A percentile compares a stretch with the other conserved stretches of the same genome.
These are phyloP conservation scores for Verticillium dahliae DNA, from an alignment of 2,329 filamentous ascomycete genomes.

Conservation along the genomic window DNA sequence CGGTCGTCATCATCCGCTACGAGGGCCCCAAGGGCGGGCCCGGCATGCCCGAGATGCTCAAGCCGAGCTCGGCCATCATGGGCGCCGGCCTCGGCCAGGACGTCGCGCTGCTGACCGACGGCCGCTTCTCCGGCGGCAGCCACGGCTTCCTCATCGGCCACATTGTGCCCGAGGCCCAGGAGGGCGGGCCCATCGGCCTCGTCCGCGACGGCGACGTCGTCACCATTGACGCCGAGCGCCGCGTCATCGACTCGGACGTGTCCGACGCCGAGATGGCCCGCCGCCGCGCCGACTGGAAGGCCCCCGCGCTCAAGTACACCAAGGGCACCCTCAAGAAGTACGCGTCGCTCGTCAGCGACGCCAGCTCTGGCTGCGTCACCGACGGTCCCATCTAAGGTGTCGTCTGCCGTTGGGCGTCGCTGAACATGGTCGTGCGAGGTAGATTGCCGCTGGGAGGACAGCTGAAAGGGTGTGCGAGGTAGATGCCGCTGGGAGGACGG, in stretches of 20 bases:
- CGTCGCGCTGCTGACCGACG: slow-evolving; percentile 68
- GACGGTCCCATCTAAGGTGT: slow-evolving; percentile 19
- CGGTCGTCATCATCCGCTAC: slow-evolving; percentile 86
- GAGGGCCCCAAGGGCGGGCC: slow-evolving; percentile 91
- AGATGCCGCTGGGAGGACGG: too few relatives aligned
- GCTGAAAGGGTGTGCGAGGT: too few relatives aligned
- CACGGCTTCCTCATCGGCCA: slow-evolving; percentile 87
- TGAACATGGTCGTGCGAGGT: too few relatives aligned
- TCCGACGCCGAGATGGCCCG: slow-evolving; percentile 56
- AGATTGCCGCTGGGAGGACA: too few relatives aligned
- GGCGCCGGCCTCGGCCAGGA: slow-evolving; percentile 75
- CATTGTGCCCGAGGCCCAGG: slow-evolving; percentile 80
- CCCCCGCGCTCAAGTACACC: slow-evolving; percentile 50
- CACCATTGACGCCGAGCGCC: slow-evolving; percentile 74
- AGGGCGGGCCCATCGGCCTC: slow-evolving; percentile 77
- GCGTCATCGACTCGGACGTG: slow-evolving; percentile 61
- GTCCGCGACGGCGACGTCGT: slow-evolving; percentile 77
- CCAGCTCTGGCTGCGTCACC: slow-evolving; percentile 54
- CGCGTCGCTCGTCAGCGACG: slow-evolving; percentile 51
- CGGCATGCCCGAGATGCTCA: slow-evolving; percentile 92
- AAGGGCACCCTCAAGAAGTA: slow-evolving; percentile 68
- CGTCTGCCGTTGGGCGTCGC: too few relatives aligned
- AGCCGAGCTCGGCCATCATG: slow-evolving; percentile 90
- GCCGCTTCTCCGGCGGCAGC: slow-evolving; percentile 71
- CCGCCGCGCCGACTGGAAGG: slow-evolving; percentile 54